Conservation (phyloP, 306 rosid genomes). For the Malus fusca region DNA sequence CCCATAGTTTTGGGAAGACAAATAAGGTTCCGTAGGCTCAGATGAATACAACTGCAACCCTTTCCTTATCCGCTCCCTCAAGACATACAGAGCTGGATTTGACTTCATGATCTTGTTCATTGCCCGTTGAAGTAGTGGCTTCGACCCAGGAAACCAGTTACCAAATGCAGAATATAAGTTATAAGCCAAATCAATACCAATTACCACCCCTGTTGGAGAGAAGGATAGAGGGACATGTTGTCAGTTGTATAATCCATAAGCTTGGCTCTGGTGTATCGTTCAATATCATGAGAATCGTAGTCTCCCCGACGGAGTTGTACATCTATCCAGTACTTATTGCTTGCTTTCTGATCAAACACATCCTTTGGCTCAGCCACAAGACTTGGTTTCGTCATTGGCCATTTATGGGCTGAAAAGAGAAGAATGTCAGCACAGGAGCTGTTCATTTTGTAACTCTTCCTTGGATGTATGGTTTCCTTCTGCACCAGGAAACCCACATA, state of each 20-base stretch:
- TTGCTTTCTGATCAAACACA: constrained; percentile 96
- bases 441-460: constrained; percentile 99
- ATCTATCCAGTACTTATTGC: constrained; percentile 97
- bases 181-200: constrained; percentile 92
- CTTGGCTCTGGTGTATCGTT: constrained; percentile 94
- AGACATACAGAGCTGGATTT: constrained; percentile 92
- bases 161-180: constrained; percentile 97
- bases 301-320: constrained; percentile 99
- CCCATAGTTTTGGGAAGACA: constrained; percentile 96
- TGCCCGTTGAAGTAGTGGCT: constrained; percentile 92
- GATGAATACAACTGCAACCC: constrained; percentile 97
- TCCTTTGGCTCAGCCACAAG: constrained; percentile 97
- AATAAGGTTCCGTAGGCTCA: constrained; percentile 95
- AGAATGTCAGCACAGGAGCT: constrained; percentile 97
- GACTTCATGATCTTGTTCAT: constrained; percentile 99
- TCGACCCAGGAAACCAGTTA: constrained; percentile 98
- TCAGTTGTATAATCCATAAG: constrained; percentile 98
- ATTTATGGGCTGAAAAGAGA: constrained; percentile 96
- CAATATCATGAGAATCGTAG: constrained; percentile 96
- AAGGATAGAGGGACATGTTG: constrained; percentile 96
- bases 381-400: constrained; percentile 99
- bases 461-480: constrained; percentile 96
- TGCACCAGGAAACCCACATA: constrained; percentile 98
- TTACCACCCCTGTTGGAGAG: constrained; percentile 98
- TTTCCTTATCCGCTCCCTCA: constrained; percentile 96